Base-by-base conservation (phyloP, 805 yeast genomes). In the Cyberlindnera veronae region DNA sequence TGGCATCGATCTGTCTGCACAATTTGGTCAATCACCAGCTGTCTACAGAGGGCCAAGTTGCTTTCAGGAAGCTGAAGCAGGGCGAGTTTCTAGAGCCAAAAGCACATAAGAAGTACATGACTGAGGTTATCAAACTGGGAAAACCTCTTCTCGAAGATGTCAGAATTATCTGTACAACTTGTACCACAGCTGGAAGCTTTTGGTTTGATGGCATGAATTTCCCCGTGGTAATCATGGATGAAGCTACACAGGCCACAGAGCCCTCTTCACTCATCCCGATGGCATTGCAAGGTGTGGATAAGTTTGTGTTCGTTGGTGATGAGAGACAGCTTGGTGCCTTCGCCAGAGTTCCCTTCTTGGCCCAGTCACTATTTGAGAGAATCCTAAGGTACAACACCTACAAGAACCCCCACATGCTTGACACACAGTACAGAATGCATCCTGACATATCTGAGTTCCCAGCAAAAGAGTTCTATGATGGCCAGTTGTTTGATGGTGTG, bases 231-330 rank as follows among this genome's bases (percentile, higher is more conserved):
- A 28, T 28, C 5, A 8, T 24, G 28, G 28, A 82, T 64, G 88
- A 82, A 62, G 74, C 85, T 5, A 81, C 88, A 0, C 88, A 81
- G 50, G 79, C 88, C 0, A 76, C 85, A 0, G 89, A 82, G 49
- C 82, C 86, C 8, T 68, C 77, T 3, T 77, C 86, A 0, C 66
- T 82, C 45, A 82, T 82, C 39, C 88, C 89, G 8, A 62, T 82
- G 39, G 78, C 84, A 3, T 72, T 81, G 67, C 73, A 77, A 4
- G 84, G 83, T 11, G 77, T 81, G 36, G 73, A 74, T 37, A 79
- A 76, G 50, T 76, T 81, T 56, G 75, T 81, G 2, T 76, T 82
- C 53, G 88, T 78, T 29, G 89, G 88, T 44, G 90, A 82, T 60
- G 84, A 81, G 50, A 79, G 76, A 44, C 90, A 82, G 57, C 67